These are phyloP conservation scores for Yamadazyma membranifaciens DNA, from an alignment of 1,139 yeast species.

Conservation along the genomic window DNA sequence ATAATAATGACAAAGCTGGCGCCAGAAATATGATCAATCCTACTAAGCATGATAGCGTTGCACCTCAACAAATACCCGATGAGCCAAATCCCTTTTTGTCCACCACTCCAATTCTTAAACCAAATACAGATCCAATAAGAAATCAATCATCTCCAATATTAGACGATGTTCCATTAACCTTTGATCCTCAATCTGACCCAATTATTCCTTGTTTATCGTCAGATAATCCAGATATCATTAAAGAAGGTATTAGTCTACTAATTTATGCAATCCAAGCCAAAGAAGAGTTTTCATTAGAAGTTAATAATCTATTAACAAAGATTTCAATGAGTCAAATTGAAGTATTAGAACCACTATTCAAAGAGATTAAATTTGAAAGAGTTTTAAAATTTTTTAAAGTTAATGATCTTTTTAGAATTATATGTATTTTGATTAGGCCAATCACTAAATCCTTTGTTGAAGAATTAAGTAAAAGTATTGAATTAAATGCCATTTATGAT, in stretches of 20 bases:
- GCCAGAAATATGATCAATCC: background rate
- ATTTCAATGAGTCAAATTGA: slow-evolving; percentile 32
- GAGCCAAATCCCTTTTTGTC: background rate
- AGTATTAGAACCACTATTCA: slow-evolving; percentile 30
- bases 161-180: slow-evolving; percentile 9
- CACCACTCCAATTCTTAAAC: background rate
- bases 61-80: background rate
- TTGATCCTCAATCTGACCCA: slow-evolving; percentile 33
- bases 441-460: slow-evolving; percentile 23
- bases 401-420: slow-evolving; percentile 36
- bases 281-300: slow-evolving; percentile 31
- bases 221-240: slow-evolving; percentile 15
- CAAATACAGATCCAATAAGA: background rate
- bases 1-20: background rate
- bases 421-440: slow-evolving; percentile 27
- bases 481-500: slow-evolving; percentile 28
- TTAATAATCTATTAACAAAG: slow-evolving; percentile 20
- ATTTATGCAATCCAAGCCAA: slow-evolving; percentile 39
- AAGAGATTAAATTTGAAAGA: slow-evolving; percentile 26
- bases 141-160: slow-evolving; percentile 1
- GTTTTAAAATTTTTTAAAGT: slow-evolving; percentile 25
- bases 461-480: slow-evolving; percentile 23
- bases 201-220: slow-evolving; percentile 37
- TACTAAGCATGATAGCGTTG: too few species aligned
- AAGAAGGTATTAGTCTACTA: slow-evolving; percentile 38